A percentile compares a stretch with the other conserved stretches of the same genome.
Evolutionary conservation across 352 stramenopile genomes (phyloP).

Genomic region (Phytophthora colocasiae): DNA sequence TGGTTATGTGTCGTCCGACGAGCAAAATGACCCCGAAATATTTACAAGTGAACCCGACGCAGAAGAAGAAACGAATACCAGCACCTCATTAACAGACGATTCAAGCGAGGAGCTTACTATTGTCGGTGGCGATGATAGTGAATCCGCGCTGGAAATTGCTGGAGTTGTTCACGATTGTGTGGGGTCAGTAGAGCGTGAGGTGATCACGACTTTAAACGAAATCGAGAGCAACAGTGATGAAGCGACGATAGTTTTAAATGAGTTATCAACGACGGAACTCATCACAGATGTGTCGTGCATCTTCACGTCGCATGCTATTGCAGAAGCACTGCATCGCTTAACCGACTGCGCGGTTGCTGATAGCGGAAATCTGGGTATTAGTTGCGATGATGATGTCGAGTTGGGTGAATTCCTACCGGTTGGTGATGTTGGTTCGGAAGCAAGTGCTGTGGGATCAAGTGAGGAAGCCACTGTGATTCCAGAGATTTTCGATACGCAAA

Average conservation of each 20-base stretch:
- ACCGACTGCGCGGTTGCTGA: neutral
- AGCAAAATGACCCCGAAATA: constrained; percentile 18
- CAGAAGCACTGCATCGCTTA: constrained; percentile 22
- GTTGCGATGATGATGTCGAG: neutral
- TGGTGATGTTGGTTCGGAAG: no score
- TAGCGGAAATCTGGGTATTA: neutral
- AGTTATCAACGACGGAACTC: constrained; percentile 20
- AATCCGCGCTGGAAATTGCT: neutral
- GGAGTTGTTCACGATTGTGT: constrained; percentile 1
- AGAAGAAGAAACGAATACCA: neutral
- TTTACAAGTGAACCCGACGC: neutral
- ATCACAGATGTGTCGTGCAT: constrained; percentile 7
- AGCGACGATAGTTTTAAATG: neutral
- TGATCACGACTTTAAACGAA: neutral
- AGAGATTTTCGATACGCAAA: no score
- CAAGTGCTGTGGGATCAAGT: no score
- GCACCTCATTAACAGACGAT: neutral
- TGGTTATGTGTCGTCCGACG: constrained; percentile 8
- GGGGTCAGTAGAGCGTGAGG: constrained; percentile 8
- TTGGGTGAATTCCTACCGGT: no score
- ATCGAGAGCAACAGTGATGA: neutral
- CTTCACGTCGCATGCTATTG: constrained; percentile 22
- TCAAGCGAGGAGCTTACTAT: neutral
- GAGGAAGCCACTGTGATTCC: no score
- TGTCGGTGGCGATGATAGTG: no score